A percentile compares a stretch with the other conserved stretches of the same genome.
These are phyloP conservation scores for Vigna mungo DNA, from an alignment of 306 rosid species.

Conservation along the genomic window DNA sequence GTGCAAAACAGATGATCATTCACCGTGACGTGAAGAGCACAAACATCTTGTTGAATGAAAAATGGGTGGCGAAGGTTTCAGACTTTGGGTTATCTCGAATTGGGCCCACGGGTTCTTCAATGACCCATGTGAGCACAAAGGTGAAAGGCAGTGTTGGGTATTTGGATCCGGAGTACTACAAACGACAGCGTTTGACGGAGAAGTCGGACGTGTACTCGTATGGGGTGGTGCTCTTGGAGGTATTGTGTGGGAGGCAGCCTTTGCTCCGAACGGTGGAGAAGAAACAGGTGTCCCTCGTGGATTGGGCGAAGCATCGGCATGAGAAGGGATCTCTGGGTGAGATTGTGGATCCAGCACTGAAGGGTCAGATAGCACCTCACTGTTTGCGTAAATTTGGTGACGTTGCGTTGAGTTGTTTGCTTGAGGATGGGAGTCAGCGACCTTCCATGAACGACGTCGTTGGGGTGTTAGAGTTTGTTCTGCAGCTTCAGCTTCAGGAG, in stretches of 20 bases:
- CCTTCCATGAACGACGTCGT: conserved; percentile 44
- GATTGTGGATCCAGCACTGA: not conserved
- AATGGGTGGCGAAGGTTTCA: conserved; percentile 19
- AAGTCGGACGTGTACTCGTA: conserved; percentile 16
- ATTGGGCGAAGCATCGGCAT: conserved; percentile 15
- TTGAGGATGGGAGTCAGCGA: conserved; percentile 40
- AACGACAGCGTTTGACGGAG: not conserved
- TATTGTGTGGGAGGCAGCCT: conserved; percentile 24
- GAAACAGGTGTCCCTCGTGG: conserved; percentile 21
- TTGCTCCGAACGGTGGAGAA: conserved; percentile 17
- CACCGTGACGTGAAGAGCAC: conserved; percentile 24
- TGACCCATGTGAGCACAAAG: not conserved
- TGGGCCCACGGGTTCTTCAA: not conserved
- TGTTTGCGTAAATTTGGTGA: conserved; percentile 28
- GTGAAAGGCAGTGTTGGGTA: conserved; percentile 10
- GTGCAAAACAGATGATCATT: not conserved
- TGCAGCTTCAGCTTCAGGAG: conserved; percentile 36
- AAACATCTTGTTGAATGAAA: not conserved
- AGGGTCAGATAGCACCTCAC: conserved; percentile 12
- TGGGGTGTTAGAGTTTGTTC: conserved; percentile 21
- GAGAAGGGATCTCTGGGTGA: not conserved
- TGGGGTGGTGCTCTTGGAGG: conserved; percentile 39
- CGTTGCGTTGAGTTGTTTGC: conserved; percentile 22
- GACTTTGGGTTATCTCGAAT: not conserved
- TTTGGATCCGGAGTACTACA: conserved; percentile 1